These are phyloP conservation scores for Flaveria ramosissima DNA, from an alignment of 129 eudicot species.

Conservation along the genomic window DNA sequence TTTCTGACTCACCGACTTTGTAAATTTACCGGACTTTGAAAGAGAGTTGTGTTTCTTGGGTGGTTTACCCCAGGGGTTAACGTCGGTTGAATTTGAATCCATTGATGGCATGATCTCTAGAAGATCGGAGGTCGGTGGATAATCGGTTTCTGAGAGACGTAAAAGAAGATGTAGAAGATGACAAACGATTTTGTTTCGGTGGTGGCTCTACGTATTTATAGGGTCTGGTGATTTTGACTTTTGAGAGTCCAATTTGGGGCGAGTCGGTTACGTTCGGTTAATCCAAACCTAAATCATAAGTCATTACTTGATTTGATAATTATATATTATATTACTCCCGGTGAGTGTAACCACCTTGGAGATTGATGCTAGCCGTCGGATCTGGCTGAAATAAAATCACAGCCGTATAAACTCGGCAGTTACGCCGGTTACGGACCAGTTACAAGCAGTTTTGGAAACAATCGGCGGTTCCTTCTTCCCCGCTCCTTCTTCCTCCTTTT, in stretches of 20 bases:
- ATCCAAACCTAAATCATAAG: background rate
- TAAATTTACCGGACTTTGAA: constrained; percentile 25
- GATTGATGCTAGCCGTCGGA: no score
- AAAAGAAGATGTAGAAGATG: background rate
- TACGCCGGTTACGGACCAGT: no score
- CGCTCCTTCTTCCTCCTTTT: no score
- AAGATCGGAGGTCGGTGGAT: constrained; percentile 23
- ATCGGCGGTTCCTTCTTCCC: no score
- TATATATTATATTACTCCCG: no score
- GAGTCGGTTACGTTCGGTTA: background rate
- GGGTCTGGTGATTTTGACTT: background rate
- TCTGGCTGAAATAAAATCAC: no score
- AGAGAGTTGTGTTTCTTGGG: constrained; percentile 20
- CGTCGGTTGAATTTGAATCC: constrained; percentile 25
- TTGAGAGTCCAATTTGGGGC: background rate
- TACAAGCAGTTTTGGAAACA: no score
- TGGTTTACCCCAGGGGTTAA: constrained; percentile 43
- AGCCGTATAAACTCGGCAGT: no score
- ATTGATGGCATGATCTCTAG: background rate
- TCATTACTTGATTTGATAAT: no score
- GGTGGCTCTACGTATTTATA: constrained; percentile 12
- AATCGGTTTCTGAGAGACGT: background rate
- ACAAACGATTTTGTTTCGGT: constrained; percentile 16
- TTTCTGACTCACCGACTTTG: constrained; percentile 26
- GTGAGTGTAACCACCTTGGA: no score